A percentile compares a stretch with the other conserved stretches of the same genome.
phyloP scores from a whole-genome alignment of 2,329 filamentous ascomycete species.

The Sporothrix brasiliensis region DNA sequence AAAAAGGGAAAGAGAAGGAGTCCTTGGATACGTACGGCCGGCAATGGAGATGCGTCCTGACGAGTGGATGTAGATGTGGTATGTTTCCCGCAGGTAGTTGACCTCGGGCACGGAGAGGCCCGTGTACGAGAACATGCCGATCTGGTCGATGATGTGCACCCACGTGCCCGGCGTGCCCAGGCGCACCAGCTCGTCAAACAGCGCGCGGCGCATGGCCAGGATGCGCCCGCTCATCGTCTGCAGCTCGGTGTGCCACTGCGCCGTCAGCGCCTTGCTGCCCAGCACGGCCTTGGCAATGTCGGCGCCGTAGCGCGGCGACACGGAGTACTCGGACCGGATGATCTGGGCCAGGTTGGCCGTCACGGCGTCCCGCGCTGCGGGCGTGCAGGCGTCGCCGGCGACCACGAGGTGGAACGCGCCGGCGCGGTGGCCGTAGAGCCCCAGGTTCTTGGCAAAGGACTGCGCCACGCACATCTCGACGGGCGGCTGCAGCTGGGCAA shows the following conservation, averaged over 20 bases:
- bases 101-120: conserved; percentile 76
- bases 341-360: conserved; percentile 74
- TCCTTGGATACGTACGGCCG: conserved; percentile 50
- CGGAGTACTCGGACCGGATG: conserved; percentile 96
- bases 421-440: conserved; percentile 92
- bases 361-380: conserved; percentile 58
- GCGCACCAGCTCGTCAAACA: conserved; percentile 79
- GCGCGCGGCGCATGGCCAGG: conserved; percentile 80
- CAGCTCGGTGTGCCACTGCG: conserved; percentile 90
- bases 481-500: conserved; percentile 73
- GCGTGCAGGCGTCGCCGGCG: conserved; percentile 41
- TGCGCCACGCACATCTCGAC: conserved; percentile 88
- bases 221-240: conserved; percentile 94
- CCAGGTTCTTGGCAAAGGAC: conserved; percentile 97
- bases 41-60: conserved; percentile 98
- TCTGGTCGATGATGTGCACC: conserved; percentile 98
- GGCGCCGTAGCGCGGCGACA: conserved; percentile 92
- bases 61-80: conserved; percentile 91
- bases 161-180: conserved; percentile 85
- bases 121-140: conserved; percentile 98
- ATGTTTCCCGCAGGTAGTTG: conserved; percentile 66
- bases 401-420: conserved; percentile 96
- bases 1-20: neutral
- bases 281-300: conserved; percentile 82
- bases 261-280: conserved; percentile 78